Evolutionary conservation across 495 filamentous ascomycete genomes (phyloP).

Genomic region (Aspergillus conjunctus): DNA sequence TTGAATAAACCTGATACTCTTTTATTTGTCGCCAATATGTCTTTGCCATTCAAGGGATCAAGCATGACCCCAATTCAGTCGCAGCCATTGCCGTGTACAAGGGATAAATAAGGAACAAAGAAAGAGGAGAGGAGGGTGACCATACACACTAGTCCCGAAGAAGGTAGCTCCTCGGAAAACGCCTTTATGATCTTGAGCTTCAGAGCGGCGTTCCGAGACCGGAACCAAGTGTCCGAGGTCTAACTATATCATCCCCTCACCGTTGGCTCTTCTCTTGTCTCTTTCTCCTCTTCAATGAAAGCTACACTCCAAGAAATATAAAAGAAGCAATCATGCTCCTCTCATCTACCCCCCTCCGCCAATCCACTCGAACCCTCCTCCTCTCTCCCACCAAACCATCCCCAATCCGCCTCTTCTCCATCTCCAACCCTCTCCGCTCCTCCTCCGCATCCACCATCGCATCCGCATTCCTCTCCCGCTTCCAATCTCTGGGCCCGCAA

Average conservation of each 20-base stretch:
- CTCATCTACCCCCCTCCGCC: background rate
- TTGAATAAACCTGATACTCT: too few species aligned
- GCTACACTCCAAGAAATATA: background rate
- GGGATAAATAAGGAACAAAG: background rate
- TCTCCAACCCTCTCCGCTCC: conserved; percentile 11
- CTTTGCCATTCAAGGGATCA: too few species aligned
- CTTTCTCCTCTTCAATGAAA: background rate
- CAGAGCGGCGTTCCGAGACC: conserved; percentile 13
- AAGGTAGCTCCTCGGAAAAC: conserved; percentile 18
- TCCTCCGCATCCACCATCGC: conserved; percentile 38
- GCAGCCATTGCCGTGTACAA: too few species aligned
- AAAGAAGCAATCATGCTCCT: conserved; percentile 10
- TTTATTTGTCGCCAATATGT: too few species aligned
- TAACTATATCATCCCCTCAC: background rate
- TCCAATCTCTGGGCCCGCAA: conserved; percentile 46
- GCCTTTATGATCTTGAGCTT: conserved; percentile 5
- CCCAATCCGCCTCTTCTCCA: conserved; percentile 21
- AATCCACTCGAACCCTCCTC: conserved; percentile 4
- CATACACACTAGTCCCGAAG: conserved; percentile 2
- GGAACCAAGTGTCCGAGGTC: conserved; percentile 18
- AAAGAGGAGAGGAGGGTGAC: background rate
- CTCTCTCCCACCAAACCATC: background rate
- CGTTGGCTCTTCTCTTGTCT: background rate
- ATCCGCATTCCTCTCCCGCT: conserved; percentile 45
- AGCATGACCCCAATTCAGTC: too few species aligned